Conservation (phyloP, 805 yeast genomes). For the Saturnispora zaruensis region DNA sequence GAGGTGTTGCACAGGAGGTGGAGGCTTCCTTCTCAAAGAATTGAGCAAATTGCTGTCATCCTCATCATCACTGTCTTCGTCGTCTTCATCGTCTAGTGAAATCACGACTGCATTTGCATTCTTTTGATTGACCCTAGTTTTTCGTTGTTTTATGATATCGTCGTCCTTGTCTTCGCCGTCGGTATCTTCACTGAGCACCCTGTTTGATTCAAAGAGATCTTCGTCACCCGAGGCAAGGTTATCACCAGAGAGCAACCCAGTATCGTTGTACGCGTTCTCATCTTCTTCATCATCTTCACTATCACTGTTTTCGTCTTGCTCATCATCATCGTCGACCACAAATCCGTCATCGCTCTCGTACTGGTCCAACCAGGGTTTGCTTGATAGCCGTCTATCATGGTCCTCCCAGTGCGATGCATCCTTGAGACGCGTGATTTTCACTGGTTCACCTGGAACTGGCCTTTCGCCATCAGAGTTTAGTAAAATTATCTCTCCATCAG, state of each 20-base stretch:
- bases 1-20: not conserved
- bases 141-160: not conserved
- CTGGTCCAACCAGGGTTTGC: slow-evolving; percentile 1
- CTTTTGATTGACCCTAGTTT: not conserved
- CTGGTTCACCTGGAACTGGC: slow-evolving; percentile 1
- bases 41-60: slow-evolving; percentile 3
- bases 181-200: not conserved
- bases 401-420: not conserved
- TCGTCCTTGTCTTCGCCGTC: not conserved
- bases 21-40: not conserved
- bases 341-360: slow-evolving; percentile 16
- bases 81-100: not conserved
- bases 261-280: not conserved
- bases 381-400: not conserved
- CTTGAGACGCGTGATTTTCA: not conserved
- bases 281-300: slow-evolving; percentile 2
- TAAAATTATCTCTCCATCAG: not conserved
- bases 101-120: not conserved
- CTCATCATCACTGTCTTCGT: slow-evolving; percentile 1
- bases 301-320: slow-evolving; percentile 3
- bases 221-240: slow-evolving; percentile 11
- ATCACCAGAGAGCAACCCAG: not conserved
- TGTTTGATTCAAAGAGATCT: slow-evolving; percentile 5
- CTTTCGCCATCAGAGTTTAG: slow-evolving; percentile 3
- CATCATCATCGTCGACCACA: slow-evolving; percentile 13